phyloP scores from a whole-genome alignment of 306 rosid species.

The Rosa chinensis region DNA sequence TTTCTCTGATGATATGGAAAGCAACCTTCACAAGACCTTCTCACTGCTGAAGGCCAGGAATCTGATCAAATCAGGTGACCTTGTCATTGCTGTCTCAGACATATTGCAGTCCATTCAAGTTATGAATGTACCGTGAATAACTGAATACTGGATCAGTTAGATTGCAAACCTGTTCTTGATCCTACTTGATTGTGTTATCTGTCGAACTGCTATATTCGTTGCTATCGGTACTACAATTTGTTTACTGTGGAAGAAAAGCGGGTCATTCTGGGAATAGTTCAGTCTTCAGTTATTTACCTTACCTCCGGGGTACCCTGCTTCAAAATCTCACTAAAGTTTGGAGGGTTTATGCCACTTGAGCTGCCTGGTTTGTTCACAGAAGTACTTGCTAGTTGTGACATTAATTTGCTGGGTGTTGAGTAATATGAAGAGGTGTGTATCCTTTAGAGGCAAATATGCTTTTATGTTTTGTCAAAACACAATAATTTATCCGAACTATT shows the following conservation, averaged over 20 bases:
- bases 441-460: neutral
- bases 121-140: constrained; percentile 78
- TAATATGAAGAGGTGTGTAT: neutral
- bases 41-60: constrained; percentile 93
- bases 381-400: neutral
- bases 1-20: constrained; percentile 96
- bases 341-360: neutral
- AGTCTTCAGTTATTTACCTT: neutral
- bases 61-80: constrained; percentile 95
- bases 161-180: constrained; percentile 18
- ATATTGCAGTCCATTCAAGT: constrained; percentile 94
- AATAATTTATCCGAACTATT: neutral
- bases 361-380: neutral
- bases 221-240: constrained; percentile 1
- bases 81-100: constrained; percentile 95
- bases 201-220: neutral
- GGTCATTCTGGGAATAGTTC: neutral
- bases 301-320: neutral
- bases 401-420: neutral
- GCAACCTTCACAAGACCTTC: constrained; percentile 88
- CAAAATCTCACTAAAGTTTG: neutral
- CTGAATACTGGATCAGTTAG: constrained; percentile 2
- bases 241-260: constrained; percentile 2
- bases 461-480: neutral
- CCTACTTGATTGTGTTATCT: neutral